Evolutionary conservation across 2,329 filamentous ascomycete genomes (phyloP).

Genomic region (Xylariaceae sp.): DNA sequence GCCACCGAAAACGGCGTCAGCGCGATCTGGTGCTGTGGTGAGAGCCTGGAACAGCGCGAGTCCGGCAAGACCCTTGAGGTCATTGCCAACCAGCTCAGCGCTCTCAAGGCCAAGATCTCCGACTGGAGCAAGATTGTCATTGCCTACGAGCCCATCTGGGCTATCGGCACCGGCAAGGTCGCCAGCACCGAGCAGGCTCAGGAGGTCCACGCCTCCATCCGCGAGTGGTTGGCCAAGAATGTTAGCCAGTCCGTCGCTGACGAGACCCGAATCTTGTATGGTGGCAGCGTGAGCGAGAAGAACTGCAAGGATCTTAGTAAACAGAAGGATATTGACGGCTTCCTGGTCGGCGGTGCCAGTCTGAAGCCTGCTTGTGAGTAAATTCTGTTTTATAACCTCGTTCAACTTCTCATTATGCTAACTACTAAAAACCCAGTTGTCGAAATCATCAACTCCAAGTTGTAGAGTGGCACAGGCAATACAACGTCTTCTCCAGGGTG

Average conservation of each 20-base stretch:
- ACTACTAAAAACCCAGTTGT: constrained; percentile 53
- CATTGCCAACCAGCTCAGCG: constrained; percentile 83
- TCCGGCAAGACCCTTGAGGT: constrained; percentile 83
- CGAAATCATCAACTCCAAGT: constrained; percentile 66
- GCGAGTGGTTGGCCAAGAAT: constrained; percentile 82
- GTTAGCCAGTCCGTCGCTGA: constrained; percentile 79
- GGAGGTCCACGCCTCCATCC: constrained; percentile 91
- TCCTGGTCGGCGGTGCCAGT: constrained; percentile 94
- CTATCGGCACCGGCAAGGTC: constrained; percentile 91
- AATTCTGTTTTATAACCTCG: constrained; percentile 13
- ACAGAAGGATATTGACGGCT: constrained; percentile 95
- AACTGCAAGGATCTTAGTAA: constrained; percentile 93
- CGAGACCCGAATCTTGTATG: constrained; percentile 92
- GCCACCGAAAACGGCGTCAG: constrained; percentile 84
- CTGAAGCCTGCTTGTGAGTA: constrained; percentile 92
- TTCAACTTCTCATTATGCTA: constrained; percentile 1
- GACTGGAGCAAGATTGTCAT: constrained; percentile 96
- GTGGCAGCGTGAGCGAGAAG: constrained; percentile 96
- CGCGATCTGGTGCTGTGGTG: constrained; percentile 97
- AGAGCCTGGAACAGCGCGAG: constrained; percentile 93
- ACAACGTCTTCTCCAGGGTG: constrained; percentile 6
- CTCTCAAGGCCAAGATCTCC: constrained; percentile 75
- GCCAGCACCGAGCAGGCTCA: constrained; percentile 89
- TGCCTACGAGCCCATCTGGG: constrained; percentile 99
- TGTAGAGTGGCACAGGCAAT: constrained; percentile 45